These are phyloP conservation scores for Hirschioporus abietinus DNA, from an alignment of 768 basidiomycete species.

Conservation along the genomic window DNA sequence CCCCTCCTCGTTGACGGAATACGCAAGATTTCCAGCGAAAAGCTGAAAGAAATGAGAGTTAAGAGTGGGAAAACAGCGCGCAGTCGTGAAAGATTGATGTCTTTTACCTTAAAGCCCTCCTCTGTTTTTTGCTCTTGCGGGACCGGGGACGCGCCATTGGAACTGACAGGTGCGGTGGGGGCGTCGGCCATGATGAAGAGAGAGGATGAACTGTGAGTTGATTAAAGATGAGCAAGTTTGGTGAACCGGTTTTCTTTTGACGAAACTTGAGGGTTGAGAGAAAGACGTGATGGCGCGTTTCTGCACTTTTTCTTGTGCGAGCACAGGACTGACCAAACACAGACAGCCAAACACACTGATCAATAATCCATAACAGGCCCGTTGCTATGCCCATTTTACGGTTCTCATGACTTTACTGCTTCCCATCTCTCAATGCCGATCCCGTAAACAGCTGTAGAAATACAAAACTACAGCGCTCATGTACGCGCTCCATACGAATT, in stretches of 20 bases:
- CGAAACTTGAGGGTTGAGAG: slow-evolving; percentile 77
- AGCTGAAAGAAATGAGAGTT: slow-evolving; percentile 43
- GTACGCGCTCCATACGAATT: neutral
- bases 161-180: slow-evolving; percentile 78
- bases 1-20: slow-evolving; percentile 90
- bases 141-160: slow-evolving; percentile 81
- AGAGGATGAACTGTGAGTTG: slow-evolving; percentile 27
- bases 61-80: slow-evolving; percentile 11
- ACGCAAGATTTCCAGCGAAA: slow-evolving; percentile 95
- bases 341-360: neutral
- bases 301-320: neutral
- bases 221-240: slow-evolving; percentile 55
- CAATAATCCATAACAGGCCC: neutral
- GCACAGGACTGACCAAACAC: slow-evolving; percentile 1
- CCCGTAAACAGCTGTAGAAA: neutral
- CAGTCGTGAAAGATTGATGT: slow-evolving; percentile 17
- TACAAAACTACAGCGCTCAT: neutral
- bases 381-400: neutral
- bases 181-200: slow-evolving; percentile 80
- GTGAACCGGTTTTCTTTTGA: slow-evolving; percentile 82
- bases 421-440: neutral
- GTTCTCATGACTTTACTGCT: neutral
- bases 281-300: slow-evolving; percentile 23
- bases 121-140: slow-evolving; percentile 61
- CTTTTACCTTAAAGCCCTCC: slow-evolving; percentile 75